Conservation (phyloP, 2,329 filamentous ascomycete species). For the Elsinoe ampelina region DNA sequence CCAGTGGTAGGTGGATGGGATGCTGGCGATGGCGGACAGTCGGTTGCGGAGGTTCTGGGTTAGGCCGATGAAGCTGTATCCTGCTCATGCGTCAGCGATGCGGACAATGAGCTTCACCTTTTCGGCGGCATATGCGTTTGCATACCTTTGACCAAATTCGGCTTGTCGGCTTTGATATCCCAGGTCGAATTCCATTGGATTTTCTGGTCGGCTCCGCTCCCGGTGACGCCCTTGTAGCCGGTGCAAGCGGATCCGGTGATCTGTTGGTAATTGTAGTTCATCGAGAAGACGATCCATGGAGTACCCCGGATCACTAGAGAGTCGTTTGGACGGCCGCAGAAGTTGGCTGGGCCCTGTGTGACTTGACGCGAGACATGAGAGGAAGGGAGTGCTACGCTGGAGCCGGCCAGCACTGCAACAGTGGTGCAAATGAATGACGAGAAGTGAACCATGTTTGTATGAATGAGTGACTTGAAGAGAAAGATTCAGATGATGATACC, state of each 20-base stretch:
- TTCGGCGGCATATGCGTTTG: constrained; percentile 21
- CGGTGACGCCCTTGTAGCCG: constrained; percentile 28
- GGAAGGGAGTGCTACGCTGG: neutral
- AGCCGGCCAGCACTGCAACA: constrained; percentile 5
- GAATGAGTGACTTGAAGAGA: neutral
- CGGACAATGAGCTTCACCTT: constrained; percentile 18
- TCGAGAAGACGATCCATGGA: constrained; percentile 39
- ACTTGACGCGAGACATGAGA: neutral
- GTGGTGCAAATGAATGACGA: neutral
- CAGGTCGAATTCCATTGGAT: constrained; percentile 34
- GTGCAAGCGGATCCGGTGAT: constrained; percentile 35
- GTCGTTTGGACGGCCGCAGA: constrained; percentile 16
- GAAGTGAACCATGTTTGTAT: neutral
- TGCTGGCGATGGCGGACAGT: constrained; percentile 31
- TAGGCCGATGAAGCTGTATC: constrained; percentile 38
- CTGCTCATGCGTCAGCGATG: constrained; percentile 14
- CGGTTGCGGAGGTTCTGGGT: constrained; percentile 35
- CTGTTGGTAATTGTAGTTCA: constrained; percentile 35
- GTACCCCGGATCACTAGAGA: constrained; percentile 30
- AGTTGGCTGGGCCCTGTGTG: neutral
- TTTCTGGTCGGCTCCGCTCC: constrained; percentile 24
- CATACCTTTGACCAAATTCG: constrained; percentile 1
- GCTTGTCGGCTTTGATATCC: constrained; percentile 26
- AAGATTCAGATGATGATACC: neutral
- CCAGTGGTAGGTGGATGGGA: constrained; percentile 35